phyloP scores from a whole-genome alignment of 805 yeast species.

The Suhomyces emberorum region DNA sequence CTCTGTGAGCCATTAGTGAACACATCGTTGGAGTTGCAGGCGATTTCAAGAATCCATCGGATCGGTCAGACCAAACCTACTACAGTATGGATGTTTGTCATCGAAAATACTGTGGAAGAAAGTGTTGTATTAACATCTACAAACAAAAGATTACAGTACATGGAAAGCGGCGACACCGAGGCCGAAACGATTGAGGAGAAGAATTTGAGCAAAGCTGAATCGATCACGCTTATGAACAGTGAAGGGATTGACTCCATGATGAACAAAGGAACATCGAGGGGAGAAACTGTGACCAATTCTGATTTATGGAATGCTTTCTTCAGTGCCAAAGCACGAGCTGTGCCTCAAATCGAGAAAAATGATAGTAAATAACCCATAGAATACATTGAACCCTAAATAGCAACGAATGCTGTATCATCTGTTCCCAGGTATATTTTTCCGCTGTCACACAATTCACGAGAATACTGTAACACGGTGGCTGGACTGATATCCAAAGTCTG shows the following conservation, averaged over 20 bases:
- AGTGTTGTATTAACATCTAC: conserved; percentile 71
- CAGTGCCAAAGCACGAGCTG: conserved; percentile 23
- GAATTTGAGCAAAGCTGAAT: conserved; percentile 42
- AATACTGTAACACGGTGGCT: conserved; percentile 47
- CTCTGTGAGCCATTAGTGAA: conserved; percentile 91
- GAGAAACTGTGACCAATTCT: conserved; percentile 55
- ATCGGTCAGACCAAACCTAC: conserved; percentile 85
- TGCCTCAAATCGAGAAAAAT: not conserved
- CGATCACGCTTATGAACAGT: conserved; percentile 51
- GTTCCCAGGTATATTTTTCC: conserved; percentile 69
- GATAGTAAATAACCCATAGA: not conserved
- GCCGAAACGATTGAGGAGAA: conserved; percentile 23
- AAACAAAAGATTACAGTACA: conserved; percentile 50
- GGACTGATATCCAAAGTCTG: conserved; percentile 51
- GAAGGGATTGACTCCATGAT: conserved; percentile 49
- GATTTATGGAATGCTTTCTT: conserved; percentile 68
- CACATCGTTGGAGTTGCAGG: conserved; percentile 84
- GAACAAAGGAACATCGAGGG: conserved; percentile 41
- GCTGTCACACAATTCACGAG: conserved; percentile 57
- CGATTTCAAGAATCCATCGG: conserved; percentile 86
- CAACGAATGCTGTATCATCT: conserved; percentile 44
- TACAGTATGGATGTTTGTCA: conserved; percentile 88
- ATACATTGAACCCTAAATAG: not conserved
- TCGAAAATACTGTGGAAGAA: conserved; percentile 84
- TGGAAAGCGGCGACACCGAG: conserved; percentile 19